Base-by-base conservation (phyloP, 139 green algal species). In the Gonium pectorale region DNA sequence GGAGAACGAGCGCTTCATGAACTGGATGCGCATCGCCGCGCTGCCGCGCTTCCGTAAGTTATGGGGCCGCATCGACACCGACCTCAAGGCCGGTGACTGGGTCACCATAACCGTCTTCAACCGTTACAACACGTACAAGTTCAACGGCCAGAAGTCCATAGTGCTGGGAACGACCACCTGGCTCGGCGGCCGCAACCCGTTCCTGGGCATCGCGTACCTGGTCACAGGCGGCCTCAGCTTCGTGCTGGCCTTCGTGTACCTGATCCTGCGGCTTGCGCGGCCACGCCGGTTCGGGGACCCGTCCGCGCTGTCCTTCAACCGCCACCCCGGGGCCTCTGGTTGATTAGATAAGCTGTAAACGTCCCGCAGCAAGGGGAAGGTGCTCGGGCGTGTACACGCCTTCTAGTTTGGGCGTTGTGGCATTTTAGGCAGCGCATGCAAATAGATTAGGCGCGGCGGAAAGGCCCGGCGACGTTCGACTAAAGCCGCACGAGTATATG, bases 1-100 rank as follows among this genome's bases (percentile, higher is more conserved):
- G n/a, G n/a, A 97, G 56, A 90, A 97, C 68, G 89, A 99, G 92
- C 95, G 97, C 49, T 96, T 99, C 86, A 96, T 99, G 63, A 95
- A 98, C 43, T 99, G 97, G 97, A 97, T 99, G 96, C 90, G 96
- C 37, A 92, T 95, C 13, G 92, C 93, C 17, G 94, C 95, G 4
- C 75, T 95, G 79, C 88, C 92, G 0, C 81, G 37, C 1, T 94
- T 95, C 80, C 78, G 90, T 33, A 95, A 95, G 87, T 70, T 94
- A 62, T 95, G 89, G 87, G 92, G 90, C 38, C 79, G 73, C 31
- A 92, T 93, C 35, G 27, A 79, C 26, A 46, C 37, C 0, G 79
- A 90, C 63, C 87, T 93, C 11, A 69, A 88, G 31, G 51, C 35
- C 26, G 87, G 86, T 15, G 88, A 92, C 59, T 29, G 66, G 0